A percentile compares a stretch with the other conserved stretches of the same genome.
These are phyloP conservation scores for Gautieria morchelliformis DNA, from an alignment of 768 basidiomycete genomes.

Conservation along the genomic window DNA sequence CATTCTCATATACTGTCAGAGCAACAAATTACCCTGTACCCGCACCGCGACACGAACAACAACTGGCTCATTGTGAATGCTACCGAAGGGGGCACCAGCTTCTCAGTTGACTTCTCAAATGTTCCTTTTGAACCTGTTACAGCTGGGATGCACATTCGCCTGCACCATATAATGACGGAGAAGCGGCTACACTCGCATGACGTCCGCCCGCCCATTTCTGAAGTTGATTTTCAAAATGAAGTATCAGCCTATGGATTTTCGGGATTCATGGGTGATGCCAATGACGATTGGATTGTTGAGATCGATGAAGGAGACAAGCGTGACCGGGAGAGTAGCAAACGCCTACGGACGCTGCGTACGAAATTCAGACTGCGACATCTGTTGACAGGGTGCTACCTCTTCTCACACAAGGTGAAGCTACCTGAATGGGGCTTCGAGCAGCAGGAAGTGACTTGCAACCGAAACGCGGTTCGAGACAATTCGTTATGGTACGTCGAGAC, in stretches of 20 bases:
- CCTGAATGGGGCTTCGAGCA: slow-evolving; percentile 98
- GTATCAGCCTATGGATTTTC: slow-evolving; percentile 89
- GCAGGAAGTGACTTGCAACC: slow-evolving; percentile 99
- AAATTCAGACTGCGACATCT: slow-evolving; percentile 76
- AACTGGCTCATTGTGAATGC: slow-evolving; percentile 81
- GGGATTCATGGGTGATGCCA: slow-evolving; percentile 79
- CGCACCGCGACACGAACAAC: slow-evolving; percentile 96
- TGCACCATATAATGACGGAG: slow-evolving; percentile 71
- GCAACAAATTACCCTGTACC: slow-evolving; percentile 98
- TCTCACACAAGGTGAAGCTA: slow-evolving; percentile 95
- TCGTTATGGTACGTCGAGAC: slow-evolving; percentile 95
- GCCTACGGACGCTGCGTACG: slow-evolving; percentile 72
- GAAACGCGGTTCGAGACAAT: slow-evolving; percentile 83
- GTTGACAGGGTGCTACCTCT: slow-evolving; percentile 90
- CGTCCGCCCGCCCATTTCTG: slow-evolving; percentile 85
- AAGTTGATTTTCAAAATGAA: slow-evolving; percentile 99
- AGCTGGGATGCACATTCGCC: slow-evolving; percentile 61
- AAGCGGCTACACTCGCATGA: slow-evolving; percentile 95
- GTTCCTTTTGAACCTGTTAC: slow-evolving; percentile 54
- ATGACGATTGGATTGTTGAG: slow-evolving; percentile 90
- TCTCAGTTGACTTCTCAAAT: slow-evolving; percentile 36
- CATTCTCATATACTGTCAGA: slow-evolving; percentile 37
- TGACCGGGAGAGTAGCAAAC: slow-evolving; percentile 57
- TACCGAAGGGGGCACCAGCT: slow-evolving; percentile 33
- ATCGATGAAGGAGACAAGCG: slow-evolving; percentile 59